Conservation (phyloP, 441 rosid genomes). For the Bocquillonia castaneifolia region DNA sequence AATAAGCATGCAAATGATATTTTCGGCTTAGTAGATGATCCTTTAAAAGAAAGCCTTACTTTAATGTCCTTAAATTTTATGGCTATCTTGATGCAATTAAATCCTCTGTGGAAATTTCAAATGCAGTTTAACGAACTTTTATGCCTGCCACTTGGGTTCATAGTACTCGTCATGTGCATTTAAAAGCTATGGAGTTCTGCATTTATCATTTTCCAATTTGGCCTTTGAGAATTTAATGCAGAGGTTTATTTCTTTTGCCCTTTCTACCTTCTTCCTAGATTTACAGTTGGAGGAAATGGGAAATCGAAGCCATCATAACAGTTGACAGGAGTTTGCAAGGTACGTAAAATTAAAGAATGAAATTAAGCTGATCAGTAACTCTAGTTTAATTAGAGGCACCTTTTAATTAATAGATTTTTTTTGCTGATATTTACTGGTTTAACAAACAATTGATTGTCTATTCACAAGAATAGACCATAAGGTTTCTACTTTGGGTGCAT, state of each 20-base stretch:
- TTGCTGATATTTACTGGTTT: not conserved
- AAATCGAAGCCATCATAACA: conserved; percentile 49
- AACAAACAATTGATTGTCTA: not conserved
- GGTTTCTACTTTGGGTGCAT: not conserved
- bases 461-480: not conserved
- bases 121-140: too few relatives aligned
- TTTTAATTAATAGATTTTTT: not conserved
- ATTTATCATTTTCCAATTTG: not conserved
- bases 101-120: too few relatives aligned
- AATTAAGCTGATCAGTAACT: not conserved
- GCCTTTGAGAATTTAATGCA: not conserved
- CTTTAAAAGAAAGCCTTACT: not conserved
- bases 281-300: conserved; percentile 99
- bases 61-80: not conserved
- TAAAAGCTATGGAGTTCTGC: not conserved
- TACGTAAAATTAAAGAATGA: conserved; percentile 16
- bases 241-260: conserved; percentile 19
- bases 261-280: conserved; percentile 47
- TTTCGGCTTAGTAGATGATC: not conserved
- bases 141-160: not conserved
- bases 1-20: not conserved
- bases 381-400: not conserved
- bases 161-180: not conserved
- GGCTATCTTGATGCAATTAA: too few relatives aligned
- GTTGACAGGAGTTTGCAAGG: conserved; percentile 64